These are phyloP conservation scores for Rhododendron ovatum DNA, from an alignment of 148 eudicot species.

Conservation along the genomic window DNA sequence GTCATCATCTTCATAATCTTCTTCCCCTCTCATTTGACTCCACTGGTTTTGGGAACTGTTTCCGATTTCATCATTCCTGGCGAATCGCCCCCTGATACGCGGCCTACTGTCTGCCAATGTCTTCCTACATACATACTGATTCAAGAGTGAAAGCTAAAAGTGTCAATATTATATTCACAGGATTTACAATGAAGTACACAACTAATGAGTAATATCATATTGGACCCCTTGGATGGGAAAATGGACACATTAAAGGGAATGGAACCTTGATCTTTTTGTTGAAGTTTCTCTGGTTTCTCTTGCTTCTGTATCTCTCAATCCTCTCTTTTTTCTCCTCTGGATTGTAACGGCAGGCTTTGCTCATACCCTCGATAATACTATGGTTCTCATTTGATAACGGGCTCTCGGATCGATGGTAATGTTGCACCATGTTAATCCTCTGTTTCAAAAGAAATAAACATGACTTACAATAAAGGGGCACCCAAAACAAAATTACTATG, in stretches of 20 bases:
- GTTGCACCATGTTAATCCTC: constrained; percentile 37
- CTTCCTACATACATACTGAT: constrained; percentile 89
- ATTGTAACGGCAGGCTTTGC: constrained; percentile 63
- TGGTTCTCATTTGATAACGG: constrained; percentile 60
- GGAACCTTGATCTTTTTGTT: constrained; percentile 91
- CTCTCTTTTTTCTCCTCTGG: constrained; percentile 87
- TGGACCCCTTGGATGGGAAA: not conserved
- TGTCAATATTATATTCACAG: not conserved
- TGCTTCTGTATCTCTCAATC: constrained; percentile 79
- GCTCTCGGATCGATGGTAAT: constrained; percentile 44
- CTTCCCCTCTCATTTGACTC: constrained; percentile 27
- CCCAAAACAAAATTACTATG: not conserved
- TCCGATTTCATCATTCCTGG: constrained; percentile 65
- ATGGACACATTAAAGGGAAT: not conserved
- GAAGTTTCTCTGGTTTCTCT: constrained; percentile 83
- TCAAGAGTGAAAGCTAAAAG: not conserved
- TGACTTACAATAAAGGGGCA: not conserved
- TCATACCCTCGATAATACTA: constrained; percentile 63
- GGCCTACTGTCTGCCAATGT: constrained; percentile 90
- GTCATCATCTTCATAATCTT: constrained; percentile 48
- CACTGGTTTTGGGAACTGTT: constrained; percentile 32
- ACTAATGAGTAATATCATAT: not conserved
- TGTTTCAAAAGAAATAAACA: constrained; percentile 18
- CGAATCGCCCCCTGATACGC: constrained; percentile 80
- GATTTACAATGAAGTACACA: not conserved